A percentile compares a stretch with the other conserved stretches of the same genome.
Evolutionary conservation across 108 stramenopile species (phyloP).

Genomic region (Skeletonema tropicum): DNA sequence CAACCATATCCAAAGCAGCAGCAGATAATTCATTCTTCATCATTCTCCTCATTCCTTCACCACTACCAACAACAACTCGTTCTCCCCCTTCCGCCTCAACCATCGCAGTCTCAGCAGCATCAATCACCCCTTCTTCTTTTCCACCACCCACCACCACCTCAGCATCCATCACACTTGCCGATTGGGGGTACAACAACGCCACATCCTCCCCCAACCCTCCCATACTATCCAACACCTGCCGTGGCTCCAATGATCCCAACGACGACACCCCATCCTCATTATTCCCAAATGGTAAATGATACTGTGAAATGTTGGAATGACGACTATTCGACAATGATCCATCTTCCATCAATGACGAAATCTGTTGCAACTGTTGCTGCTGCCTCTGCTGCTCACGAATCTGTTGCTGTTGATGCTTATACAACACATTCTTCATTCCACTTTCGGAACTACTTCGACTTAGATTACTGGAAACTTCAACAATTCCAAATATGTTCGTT

Average conservation of each 20-base stretch:
- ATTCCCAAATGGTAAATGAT: slow-evolving; percentile 7
- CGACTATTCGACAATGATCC: not conserved
- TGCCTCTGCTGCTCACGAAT: slow-evolving; percentile 5
- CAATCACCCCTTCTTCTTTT: no score
- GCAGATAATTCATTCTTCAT: not conserved
- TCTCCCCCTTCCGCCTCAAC: not conserved
- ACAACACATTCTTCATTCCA: slow-evolving; percentile 11
- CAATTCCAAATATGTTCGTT: not conserved
- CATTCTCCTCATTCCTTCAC: not conserved
- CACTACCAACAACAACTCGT: not conserved
- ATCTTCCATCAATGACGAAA: no score
- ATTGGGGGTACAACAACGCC: no score
- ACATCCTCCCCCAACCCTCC: no score
- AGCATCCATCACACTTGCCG: no score
- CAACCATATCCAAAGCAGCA: not conserved
- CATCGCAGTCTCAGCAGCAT: not conserved
- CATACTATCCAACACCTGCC: not conserved
- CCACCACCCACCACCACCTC: no score
- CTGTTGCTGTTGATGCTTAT: not conserved
- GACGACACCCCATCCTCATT: slow-evolving; percentile 2
- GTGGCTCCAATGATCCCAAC: not conserved
- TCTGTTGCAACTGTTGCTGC: not conserved
- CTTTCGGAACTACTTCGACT: slow-evolving; percentile 26
- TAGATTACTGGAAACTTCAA: slow-evolving; percentile 14
- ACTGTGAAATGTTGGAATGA: not conserved